Percentiles rank a stretch among this genome's conserved stretches.
These are phyloP conservation scores for Cyanidiococcus yangmingshanensis DNA, from an alignment of 23 red algal species.

Conservation along the genomic window DNA sequence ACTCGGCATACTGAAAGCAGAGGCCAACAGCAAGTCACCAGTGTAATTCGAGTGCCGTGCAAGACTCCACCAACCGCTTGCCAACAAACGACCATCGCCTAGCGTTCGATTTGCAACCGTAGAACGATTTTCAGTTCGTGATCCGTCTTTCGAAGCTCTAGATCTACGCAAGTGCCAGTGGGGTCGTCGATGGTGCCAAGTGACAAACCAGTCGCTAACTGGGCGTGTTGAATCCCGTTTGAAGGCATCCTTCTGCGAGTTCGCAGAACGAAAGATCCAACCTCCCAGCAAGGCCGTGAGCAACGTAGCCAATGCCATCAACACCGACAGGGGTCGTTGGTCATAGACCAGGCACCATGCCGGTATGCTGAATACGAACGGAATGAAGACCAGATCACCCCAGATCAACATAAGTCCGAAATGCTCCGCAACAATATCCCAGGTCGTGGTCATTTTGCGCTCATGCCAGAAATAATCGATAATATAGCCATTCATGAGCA, in stretches of 20 bases:
- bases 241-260: conserved; percentile 97
- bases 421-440: conserved; percentile 98
- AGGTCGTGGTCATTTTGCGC: conserved; percentile 65
- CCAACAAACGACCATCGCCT: conserved; percentile 61
- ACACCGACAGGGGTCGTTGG: not conserved
- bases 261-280: conserved; percentile 72
- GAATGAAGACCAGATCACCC: conserved; percentile 91
- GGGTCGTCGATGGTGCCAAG: not conserved
- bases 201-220: conserved; percentile 20
- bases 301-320: conserved; percentile 16
- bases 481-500: conserved; percentile 64
- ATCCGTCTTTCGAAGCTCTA: not conserved
- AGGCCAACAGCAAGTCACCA: conserved; percentile 74
- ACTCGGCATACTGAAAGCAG: conserved; percentile 58
- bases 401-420: conserved; percentile 99
- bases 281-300: conserved; percentile 32
- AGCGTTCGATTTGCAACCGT: conserved; percentile 23
- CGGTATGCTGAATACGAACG: conserved; percentile 59
- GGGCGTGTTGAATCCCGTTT: conserved; percentile 44
- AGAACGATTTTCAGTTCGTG: not conserved
- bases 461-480: conserved; percentile 93
- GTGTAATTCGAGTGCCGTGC: conserved; percentile 91
- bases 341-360: conserved; percentile 35
- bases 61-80: conserved; percentile 77
- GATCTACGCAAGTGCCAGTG: not conserved